Conservation (phyloP, 1,139 yeast species). For the Blastobotrys illinoisensis region DNA sequence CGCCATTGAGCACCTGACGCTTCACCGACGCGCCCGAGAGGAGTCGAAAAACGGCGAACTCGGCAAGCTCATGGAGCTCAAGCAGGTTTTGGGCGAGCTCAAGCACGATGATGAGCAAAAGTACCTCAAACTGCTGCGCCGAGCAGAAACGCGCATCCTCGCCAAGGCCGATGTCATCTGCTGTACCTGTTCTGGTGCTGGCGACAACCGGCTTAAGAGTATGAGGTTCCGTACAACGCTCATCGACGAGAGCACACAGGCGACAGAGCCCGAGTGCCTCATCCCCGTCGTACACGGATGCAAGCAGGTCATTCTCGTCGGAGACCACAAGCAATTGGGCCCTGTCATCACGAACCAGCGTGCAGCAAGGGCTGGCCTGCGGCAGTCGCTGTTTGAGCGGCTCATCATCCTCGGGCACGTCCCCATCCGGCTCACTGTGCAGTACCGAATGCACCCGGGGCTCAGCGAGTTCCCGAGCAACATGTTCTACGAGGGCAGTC, state of each 20-base stretch:
- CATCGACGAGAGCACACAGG: conserved; percentile 91
- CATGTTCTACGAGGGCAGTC: conserved; percentile 87
- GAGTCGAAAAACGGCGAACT: conserved; percentile 44
- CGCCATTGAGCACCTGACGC: conserved; percentile 23
- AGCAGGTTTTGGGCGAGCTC: conserved; percentile 67
- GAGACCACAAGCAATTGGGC: conserved; percentile 93
- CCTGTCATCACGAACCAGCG: conserved; percentile 77
- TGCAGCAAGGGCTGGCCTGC: conserved; percentile 82
- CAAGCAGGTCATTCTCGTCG: conserved; percentile 82
- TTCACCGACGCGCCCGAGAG: conserved; percentile 31
- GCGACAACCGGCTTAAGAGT: conserved; percentile 55
- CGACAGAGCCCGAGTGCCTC: conserved; percentile 86
- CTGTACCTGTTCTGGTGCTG: conserved; percentile 91
- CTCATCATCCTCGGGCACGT: conserved; percentile 77
- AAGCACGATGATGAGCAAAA: conserved; percentile 47
- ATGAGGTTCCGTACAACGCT: conserved; percentile 67
- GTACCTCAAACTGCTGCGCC: conserved; percentile 40
- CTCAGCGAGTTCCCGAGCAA: conserved; percentile 85
- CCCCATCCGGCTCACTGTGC: conserved; percentile 84
- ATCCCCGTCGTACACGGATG: conserved; percentile 89
- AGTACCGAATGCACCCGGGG: conserved; percentile 92
- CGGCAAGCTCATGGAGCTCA: conserved; percentile 52
- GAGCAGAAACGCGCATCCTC: conserved; percentile 48
- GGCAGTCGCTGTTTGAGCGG: conserved; percentile 82
- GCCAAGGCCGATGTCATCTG: conserved; percentile 74